Percentiles rank a stretch among this genome's conserved stretches.
These are phyloP conservation scores for Kurtzmaniella quercitrusa DNA, from an alignment of 1,139 yeast genomes.

Conservation along the genomic window DNA sequence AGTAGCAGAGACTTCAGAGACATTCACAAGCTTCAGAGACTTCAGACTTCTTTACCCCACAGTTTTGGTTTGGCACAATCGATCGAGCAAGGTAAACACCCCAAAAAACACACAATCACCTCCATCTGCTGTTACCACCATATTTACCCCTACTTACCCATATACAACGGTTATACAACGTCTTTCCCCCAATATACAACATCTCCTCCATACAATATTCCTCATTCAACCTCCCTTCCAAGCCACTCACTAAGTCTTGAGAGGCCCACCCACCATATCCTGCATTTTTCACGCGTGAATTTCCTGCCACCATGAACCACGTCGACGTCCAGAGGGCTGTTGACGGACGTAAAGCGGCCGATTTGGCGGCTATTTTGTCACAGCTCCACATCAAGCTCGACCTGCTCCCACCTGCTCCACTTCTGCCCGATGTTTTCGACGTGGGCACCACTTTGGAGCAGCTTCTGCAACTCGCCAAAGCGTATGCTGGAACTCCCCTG, in stretches of 20 bases:
- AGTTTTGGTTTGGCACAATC: no score
- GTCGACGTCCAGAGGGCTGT: slow-evolving; percentile 1
- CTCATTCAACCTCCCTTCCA: neutral
- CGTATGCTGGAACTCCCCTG: neutral
- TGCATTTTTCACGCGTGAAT: neutral
- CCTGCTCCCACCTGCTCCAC: neutral
- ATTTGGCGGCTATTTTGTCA: neutral
- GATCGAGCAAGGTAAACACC: no score
- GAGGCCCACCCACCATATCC: no score
- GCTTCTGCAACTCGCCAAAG: neutral
- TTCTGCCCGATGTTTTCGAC: slow-evolving; percentile 1
- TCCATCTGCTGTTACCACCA: no score
- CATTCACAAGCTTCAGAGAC: no score
- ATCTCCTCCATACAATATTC: neutral
- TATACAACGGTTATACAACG: no score
- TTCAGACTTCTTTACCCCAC: no score
- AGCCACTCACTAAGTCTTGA: neutral
- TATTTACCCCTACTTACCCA: no score
- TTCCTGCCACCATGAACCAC: slow-evolving; percentile 1
- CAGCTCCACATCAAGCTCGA: neutral
- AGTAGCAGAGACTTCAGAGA: no score
- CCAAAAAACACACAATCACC: no score
- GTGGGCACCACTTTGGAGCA: slow-evolving; percentile 1
- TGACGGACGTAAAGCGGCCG: neutral
- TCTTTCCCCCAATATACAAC: no score